Conservation (phyloP, 2,329 filamentous ascomycete genomes). For the Nemania diffusa region DNA sequence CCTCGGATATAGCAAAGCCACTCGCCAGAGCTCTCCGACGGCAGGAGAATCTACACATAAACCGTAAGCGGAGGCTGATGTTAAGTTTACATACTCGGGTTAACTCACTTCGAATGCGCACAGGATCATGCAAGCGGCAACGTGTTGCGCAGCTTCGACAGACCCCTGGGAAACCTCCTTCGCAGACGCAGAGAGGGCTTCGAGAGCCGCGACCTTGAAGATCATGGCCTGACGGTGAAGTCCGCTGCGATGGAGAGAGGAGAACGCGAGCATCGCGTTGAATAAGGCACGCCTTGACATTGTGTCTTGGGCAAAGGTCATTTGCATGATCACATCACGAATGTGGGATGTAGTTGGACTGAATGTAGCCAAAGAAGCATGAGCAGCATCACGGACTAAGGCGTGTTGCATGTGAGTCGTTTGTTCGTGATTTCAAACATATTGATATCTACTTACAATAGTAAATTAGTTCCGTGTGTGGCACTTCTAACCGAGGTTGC, state of each 20-base stretch:
- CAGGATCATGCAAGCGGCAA: constrained; percentile 48
- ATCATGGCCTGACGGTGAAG: constrained; percentile 39
- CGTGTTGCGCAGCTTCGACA: constrained; percentile 44
- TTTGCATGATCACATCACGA: constrained; percentile 42
- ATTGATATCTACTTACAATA: constrained; percentile 33
- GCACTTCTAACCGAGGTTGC: constrained; percentile 15
- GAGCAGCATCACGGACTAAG: constrained; percentile 38
- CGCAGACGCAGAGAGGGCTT: constrained; percentile 39
- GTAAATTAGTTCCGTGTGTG: constrained; percentile 30
- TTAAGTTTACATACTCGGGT: too few species aligned
- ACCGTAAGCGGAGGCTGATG: too few species aligned
- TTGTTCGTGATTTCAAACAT: background rate
- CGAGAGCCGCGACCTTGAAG: constrained; percentile 44
- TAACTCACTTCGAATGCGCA: constrained; percentile 45
- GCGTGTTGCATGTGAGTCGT: background rate
- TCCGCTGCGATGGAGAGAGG: constrained; percentile 42
- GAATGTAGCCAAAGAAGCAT: constrained; percentile 41
- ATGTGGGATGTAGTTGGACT: constrained; percentile 30
- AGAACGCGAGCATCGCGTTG: constrained; percentile 44
- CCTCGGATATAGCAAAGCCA: constrained; percentile 47
- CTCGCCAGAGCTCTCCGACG: constrained; percentile 42
- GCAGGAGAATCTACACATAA: constrained; percentile 39
- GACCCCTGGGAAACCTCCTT: constrained; percentile 28
- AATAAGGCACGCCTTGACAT: constrained; percentile 38
- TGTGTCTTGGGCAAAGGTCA: constrained; percentile 40